Conservation (phyloP, 73 alveolate species). For the Symbiodinium pilosum region DNA sequence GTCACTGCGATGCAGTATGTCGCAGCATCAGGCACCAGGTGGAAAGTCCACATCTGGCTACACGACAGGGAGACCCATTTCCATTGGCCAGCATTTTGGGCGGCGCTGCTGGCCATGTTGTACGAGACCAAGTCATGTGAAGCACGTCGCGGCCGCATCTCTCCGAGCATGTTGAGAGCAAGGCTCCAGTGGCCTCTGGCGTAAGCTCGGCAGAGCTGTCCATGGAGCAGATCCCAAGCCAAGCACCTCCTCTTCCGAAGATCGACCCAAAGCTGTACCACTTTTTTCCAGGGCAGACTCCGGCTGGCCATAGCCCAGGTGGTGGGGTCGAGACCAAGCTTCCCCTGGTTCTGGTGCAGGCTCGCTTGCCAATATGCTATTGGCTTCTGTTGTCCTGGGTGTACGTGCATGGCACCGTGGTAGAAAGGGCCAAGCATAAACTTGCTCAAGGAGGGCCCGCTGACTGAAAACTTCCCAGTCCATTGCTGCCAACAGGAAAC, state of each 20-base stretch:
- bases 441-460: no score
- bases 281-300: neutral
- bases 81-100: neutral
- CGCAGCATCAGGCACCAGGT: slow-evolving; percentile 47
- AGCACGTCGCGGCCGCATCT: neutral
- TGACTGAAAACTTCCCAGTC: no score
- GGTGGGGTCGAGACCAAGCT: neutral
- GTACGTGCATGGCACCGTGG: no score
- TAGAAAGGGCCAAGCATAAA: no score
- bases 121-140: neutral
- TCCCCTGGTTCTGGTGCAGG: neutral
- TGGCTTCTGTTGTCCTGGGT: neutral
- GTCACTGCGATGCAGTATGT: slow-evolving; percentile 15
- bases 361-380: neutral
- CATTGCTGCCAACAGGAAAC: neutral
- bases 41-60: neutral
- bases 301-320: neutral
- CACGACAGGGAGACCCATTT: neutral
- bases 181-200: neutral
- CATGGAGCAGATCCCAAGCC: neutral
- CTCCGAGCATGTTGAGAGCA: neutral
- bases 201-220: neutral
- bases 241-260: neutral
- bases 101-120: neutral
- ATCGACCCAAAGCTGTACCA: neutral